Conservation (phyloP, 345 rosid species). For the Rubroshorea leprosula region DNA sequence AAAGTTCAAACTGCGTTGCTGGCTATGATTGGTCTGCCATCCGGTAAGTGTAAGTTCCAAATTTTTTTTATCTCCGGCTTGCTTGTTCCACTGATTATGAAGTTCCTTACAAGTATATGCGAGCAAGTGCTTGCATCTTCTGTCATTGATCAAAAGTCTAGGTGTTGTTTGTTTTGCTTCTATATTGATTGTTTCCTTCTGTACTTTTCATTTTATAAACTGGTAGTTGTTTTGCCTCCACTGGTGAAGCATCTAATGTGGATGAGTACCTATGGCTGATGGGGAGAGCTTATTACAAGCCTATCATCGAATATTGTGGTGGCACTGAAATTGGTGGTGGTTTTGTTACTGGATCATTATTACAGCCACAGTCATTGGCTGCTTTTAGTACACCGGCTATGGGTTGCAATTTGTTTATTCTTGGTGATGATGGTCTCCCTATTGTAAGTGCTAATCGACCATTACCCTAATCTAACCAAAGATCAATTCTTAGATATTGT, state of each 20-base stretch:
- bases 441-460: conserved; percentile 61
- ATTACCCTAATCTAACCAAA: too few relatives aligned
- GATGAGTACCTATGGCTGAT: conserved; percentile 94
- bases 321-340: conserved; percentile 96
- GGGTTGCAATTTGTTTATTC: conserved; percentile 89
- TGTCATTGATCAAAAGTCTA: too few relatives aligned
- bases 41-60: conserved; percentile 42
- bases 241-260: conserved; percentile 96
- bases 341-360: conserved; percentile 74
- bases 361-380: conserved; percentile 85
- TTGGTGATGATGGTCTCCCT: conserved; percentile 59
- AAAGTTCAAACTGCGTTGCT: conserved; percentile 48
- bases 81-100: conserved; percentile 11
- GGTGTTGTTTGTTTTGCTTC: too few relatives aligned
- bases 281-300: conserved; percentile 90
- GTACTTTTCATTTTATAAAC: conserved; percentile 21
- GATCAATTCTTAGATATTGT: too few relatives aligned
- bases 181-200: conserved; percentile 21
- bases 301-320: conserved; percentile 92
- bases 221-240: conserved; percentile 82
- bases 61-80: background rate
- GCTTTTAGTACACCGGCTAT: conserved; percentile 91
- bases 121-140: conserved; percentile 6
- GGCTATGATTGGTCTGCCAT: conserved; percentile 87
- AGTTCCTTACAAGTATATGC: too few relatives aligned